Base-by-base conservation (phyloP, 2,329 filamentous ascomycete genomes). In the Ilyonectria destructans region DNA sequence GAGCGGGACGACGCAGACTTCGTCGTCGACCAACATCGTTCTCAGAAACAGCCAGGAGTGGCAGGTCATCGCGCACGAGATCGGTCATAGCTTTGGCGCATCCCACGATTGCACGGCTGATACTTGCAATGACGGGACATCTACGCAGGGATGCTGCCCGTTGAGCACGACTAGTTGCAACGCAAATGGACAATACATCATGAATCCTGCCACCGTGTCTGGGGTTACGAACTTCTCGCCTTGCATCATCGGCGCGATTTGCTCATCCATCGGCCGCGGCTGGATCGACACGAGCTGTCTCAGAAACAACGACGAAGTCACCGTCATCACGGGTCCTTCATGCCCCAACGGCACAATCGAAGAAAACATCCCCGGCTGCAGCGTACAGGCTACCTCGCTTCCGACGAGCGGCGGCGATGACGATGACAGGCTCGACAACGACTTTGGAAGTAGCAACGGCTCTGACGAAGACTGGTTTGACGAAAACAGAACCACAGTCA, bases 201-300 rank as follows among this genome's bases (percentile, higher is more conserved):
- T 97, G 95, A 97, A 97, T 78, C 95, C 95, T 0, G 93, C 91
- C 26, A 94, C 94, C 1, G 86, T 86, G 8, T 79, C 85, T 6
- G 87, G 89, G 46, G 92, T 97, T 77, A 90, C 86, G 0, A 83
- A 86, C 37, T 97, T 97, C 80, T 97, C 93, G 1, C 87, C 90
- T 2, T 97, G 95, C 81, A 91, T 90, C 3, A 86, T 97, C 65
- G 95, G 95, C 55, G 97, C 96, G 72, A 92, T 97, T 62, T 97
- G 95, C 82, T 91, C 92, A 8, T 93, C 92, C 10, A 85, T 97
- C 61, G 89, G 88, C 49, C 89, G 92, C 66, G 92, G 92, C 75
- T 91, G 89, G 59, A 90, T 96, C 76, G 92, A 92, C 61, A 90
- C 90, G 0, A 81, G 76, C 19, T 97, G 95, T 79, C 84, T 97